phyloP scores from a whole-genome alignment of 257 asterid species.

The Mitragyna speciosa region DNA sequence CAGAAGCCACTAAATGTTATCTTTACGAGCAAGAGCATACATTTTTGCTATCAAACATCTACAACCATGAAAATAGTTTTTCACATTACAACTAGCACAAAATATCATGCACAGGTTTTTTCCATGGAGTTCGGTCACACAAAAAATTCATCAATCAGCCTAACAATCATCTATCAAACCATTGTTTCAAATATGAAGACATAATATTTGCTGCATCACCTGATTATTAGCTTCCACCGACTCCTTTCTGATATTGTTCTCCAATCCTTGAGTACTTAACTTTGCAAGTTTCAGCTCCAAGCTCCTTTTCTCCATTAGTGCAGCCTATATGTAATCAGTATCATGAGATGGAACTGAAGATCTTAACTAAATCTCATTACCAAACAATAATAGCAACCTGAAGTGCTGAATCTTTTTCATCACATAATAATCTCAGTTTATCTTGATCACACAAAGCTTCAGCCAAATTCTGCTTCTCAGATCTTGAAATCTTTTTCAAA shows the following conservation, averaged over 20 bases:
- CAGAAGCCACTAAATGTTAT: neutral
- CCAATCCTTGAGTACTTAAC: slow-evolving; percentile 67
- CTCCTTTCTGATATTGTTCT: slow-evolving; percentile 63
- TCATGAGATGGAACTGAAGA: slow-evolving; percentile 30
- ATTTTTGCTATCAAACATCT: neutral
- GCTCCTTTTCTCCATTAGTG: slow-evolving; percentile 66
- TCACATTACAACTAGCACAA: slow-evolving; percentile 7
- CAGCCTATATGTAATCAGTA: slow-evolving; percentile 45
- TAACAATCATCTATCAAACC: neutral
- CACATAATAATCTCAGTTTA: slow-evolving; percentile 54
- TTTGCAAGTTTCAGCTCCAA: slow-evolving; percentile 62
- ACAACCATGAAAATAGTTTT: neutral
- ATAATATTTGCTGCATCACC: slow-evolving; percentile 38
- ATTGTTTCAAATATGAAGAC: neutral
- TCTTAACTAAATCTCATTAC: slow-evolving; percentile 9
- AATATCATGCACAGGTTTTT: neutral
- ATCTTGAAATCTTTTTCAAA: slow-evolving; percentile 52
- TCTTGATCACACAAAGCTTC: slow-evolving; percentile 68
- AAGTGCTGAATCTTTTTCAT: slow-evolving; percentile 72
- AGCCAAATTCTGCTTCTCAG: slow-evolving; percentile 68
- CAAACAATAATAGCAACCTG: slow-evolving; percentile 51
- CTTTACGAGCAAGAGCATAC: neutral
- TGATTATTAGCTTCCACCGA: slow-evolving; percentile 69
- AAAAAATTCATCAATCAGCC: neutral
- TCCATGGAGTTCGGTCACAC: neutral